Evolutionary conservation across 176 grass and related monocot genomes (phyloP).

Genomic region (Cenchrus americanus): DNA sequence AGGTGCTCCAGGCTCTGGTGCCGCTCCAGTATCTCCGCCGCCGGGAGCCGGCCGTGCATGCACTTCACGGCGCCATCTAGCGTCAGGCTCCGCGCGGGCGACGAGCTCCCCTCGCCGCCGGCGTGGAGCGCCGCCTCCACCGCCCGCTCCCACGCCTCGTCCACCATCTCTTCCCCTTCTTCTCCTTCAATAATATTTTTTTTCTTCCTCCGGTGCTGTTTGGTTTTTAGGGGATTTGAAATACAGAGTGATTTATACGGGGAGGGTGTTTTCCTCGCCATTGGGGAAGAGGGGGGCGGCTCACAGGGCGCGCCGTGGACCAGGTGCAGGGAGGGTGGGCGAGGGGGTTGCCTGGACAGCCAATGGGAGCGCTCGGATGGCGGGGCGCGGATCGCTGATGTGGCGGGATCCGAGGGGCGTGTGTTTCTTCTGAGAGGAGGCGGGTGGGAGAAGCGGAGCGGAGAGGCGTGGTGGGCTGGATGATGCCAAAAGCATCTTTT

Average conservation of each 20-base stretch:
- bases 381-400: constrained; percentile 57
- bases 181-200: constrained; percentile 1
- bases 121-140: constrained; percentile 83
- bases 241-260: constrained; percentile 46
- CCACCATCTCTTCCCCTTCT: constrained; percentile 53
- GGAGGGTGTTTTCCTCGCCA: constrained; percentile 49
- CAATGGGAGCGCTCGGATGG: constrained; percentile 41
- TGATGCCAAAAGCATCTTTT: constrained; percentile 63
- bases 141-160: constrained; percentile 93
- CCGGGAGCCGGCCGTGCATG: constrained; percentile 72
- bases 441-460: not conserved
- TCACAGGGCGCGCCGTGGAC: constrained; percentile 42
- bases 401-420: constrained; percentile 54
- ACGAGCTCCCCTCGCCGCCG: constrained; percentile 57
- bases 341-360: not conserved
- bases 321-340: not conserved
- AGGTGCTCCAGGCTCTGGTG: constrained; percentile 88
- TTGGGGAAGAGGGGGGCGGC: constrained; percentile 40
- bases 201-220: constrained; percentile 13
- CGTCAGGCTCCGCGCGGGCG: constrained; percentile 75
- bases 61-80: constrained; percentile 94
- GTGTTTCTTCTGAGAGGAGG: constrained; percentile 81
- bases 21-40: constrained; percentile 76
- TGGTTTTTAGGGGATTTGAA: constrained; percentile 48
- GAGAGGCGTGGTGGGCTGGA: constrained; percentile 44